Conservation (phyloP, 495 filamentous ascomycete genomes). For the Cercophora sp. region DNA sequence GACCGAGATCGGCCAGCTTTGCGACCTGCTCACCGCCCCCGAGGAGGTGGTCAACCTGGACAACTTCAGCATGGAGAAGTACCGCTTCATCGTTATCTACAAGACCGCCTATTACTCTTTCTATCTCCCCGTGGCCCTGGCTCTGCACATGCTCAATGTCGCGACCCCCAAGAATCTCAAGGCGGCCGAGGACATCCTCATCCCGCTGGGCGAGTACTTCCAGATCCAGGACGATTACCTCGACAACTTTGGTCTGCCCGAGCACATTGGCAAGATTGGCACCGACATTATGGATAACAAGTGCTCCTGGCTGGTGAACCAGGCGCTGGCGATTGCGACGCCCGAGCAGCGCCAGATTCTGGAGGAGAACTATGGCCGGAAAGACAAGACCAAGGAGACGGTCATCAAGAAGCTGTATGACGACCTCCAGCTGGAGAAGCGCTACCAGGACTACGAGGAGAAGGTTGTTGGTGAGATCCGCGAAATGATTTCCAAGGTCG, state of each 20-base stretch:
- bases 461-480: constrained; percentile 69
- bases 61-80: constrained; percentile 93
- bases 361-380: constrained; percentile 84
- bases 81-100: constrained; percentile 97
- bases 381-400: constrained; percentile 74
- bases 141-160: constrained; percentile 73
- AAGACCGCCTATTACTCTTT: constrained; percentile 99
- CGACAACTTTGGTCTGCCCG: constrained; percentile 90
- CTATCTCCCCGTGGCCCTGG: constrained; percentile 94
- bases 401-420: constrained; percentile 83
- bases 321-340: constrained; percentile 72
- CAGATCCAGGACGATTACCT: constrained; percentile 98
- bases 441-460: constrained; percentile 88
- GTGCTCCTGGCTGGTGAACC: constrained; percentile 95
- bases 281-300: constrained; percentile 99
- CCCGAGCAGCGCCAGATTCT: constrained; percentile 78
- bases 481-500: constrained; percentile 68
- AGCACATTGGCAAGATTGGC: constrained; percentile 92
- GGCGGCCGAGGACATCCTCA: constrained; percentile 83
- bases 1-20: constrained; percentile 90
- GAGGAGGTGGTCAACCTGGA: constrained; percentile 86
- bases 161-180: constrained; percentile 82
- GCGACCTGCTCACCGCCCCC: constrained; percentile 91
- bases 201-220: constrained; percentile 99
- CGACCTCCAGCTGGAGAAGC: constrained; percentile 73